Evolutionary conservation across 306 rosid genomes (phyloP).

Genomic region (Castanopsis chinensis): DNA sequence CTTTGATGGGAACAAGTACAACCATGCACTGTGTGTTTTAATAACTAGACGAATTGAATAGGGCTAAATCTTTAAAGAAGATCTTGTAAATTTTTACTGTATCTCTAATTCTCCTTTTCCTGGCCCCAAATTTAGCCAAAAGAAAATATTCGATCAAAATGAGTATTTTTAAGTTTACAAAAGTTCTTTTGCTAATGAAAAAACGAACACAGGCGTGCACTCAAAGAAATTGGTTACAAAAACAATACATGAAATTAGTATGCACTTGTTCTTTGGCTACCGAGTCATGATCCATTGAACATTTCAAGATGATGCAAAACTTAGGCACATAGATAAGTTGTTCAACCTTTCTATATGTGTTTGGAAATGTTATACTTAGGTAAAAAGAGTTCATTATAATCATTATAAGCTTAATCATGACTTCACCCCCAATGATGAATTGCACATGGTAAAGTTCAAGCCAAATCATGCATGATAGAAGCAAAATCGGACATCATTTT

Average conservation of each 20-base stretch:
- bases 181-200: not conserved
- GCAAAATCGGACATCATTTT: slow-evolving; percentile 39
- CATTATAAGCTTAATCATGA: slow-evolving; percentile 19
- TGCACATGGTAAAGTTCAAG: slow-evolving; percentile 22
- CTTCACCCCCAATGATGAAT: slow-evolving; percentile 28
- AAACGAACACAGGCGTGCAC: not conserved
- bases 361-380: slow-evolving; percentile 16
- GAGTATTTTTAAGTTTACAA: not conserved
- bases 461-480: slow-evolving; percentile 16
- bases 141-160: not conserved
- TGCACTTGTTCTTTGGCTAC: not conserved
- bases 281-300: not conserved
- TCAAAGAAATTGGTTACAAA: not conserved
- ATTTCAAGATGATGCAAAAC: not conserved
- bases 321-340: not conserved
- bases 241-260: no score
- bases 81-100: not conserved
- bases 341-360: slow-evolving; percentile 12
- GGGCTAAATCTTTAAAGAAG: not conserved
- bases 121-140: not conserved
- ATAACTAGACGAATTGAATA: not conserved
- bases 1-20: not conserved
- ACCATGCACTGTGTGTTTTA: not conserved
- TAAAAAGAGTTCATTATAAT: slow-evolving; percentile 3
- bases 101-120: not conserved